These are phyloP conservation scores for Cutaneotrichosporon dermatis DNA, from an alignment of 1,284 basidiomycete genomes.

Conservation along the genomic window DNA sequence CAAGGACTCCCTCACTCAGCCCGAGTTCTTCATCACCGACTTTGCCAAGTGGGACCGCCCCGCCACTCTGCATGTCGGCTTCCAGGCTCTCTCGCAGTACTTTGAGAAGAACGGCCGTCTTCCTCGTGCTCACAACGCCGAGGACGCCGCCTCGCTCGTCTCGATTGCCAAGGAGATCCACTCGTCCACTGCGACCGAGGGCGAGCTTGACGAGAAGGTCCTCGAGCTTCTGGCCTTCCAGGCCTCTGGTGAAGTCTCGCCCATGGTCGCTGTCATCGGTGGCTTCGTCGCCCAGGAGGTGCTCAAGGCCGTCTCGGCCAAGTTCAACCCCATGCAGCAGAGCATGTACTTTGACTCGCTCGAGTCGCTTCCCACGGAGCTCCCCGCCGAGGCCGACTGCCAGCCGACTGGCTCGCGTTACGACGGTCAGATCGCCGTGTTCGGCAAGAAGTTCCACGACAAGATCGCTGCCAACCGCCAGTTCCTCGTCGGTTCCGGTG, in stretches of 20 bases:
- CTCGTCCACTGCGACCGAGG: slow-evolving; percentile 55
- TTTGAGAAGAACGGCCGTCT: slow-evolving; percentile 63
- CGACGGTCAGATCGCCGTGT: slow-evolving; percentile 93
- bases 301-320: slow-evolving; percentile 93
- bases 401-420: slow-evolving; percentile 80
- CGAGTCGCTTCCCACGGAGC: slow-evolving; percentile 74
- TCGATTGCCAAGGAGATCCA: slow-evolving; percentile 70
- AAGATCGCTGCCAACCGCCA: slow-evolving; percentile 88
- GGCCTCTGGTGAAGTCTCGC: slow-evolving; percentile 86
- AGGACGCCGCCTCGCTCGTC: slow-evolving; percentile 72
- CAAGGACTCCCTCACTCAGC: slow-evolving; percentile 73
- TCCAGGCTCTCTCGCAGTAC: slow-evolving; percentile 89
- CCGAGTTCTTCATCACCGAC: slow-evolving; percentile 92
- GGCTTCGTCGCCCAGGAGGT: slow-evolving; percentile 98
- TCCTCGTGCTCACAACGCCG: slow-evolving; percentile 76
- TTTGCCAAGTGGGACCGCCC: slow-evolving; percentile 98
- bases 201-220: slow-evolving; percentile 68
- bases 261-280: slow-evolving; percentile 89
- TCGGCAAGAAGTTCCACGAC: slow-evolving; percentile 87
- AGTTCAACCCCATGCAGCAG: slow-evolving; percentile 97
- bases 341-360: slow-evolving; percentile 96
- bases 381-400: slow-evolving; percentile 80
- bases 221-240: slow-evolving; percentile 86
- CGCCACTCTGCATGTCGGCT: slow-evolving; percentile 82
- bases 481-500: slow-evolving; percentile 96